Evolutionary conservation across 177 flowering plant species (phyloP), one percentile per base, ranked within the genome.

Genomic region (Vitis hybrid): DNA sequence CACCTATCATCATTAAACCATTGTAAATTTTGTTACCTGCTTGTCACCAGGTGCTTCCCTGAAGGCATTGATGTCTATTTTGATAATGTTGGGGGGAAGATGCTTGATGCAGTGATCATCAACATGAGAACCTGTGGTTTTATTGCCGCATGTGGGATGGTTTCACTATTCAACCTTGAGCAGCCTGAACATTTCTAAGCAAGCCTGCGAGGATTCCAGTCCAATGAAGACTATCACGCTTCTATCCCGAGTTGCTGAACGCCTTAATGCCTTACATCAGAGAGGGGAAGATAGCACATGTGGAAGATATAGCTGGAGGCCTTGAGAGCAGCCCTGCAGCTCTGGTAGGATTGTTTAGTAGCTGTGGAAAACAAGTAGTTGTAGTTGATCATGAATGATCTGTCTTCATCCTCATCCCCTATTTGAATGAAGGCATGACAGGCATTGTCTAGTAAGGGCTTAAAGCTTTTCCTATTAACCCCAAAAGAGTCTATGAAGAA

Each of bases 41-140:
- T 39, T 52, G 19, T 63, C 19, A 63, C 48, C 72, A 78, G 80
- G 72, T 78, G 61, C 49, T 71, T 80, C n/a, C 80, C 82, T 0
- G 71, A 80, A 59, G 80, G 82, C 48, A 76, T 67, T 15, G 70
- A 67, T 26, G 56, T 56, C 2, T 67, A 78, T 3, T 26, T 26
- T 26, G 30, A 26, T 3, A 72, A 76, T 62, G 82, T 76, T 57
- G 80, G 80, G 45, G 82, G 82, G 0, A 50, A 62, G 26, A 76
- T 80, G 80, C 73, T 76, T 7, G 79, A 79, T 67, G 82, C 77
- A 4, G 82, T 78, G 14, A 68, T 80, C 3, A 50, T 56, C 1
- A 78, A 80, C 81, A 80, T 80, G 81, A 77, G 74, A 48, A 3
- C 5, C 54, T 49, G 60, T 15, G 76, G 83, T 9, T 66, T 80